Percentiles rank a stretch among this genome's conserved stretches.
Evolutionary conservation across 192 early-diverging fungal genomes (phyloP).

Genomic region (Coemansia sp.): DNA sequence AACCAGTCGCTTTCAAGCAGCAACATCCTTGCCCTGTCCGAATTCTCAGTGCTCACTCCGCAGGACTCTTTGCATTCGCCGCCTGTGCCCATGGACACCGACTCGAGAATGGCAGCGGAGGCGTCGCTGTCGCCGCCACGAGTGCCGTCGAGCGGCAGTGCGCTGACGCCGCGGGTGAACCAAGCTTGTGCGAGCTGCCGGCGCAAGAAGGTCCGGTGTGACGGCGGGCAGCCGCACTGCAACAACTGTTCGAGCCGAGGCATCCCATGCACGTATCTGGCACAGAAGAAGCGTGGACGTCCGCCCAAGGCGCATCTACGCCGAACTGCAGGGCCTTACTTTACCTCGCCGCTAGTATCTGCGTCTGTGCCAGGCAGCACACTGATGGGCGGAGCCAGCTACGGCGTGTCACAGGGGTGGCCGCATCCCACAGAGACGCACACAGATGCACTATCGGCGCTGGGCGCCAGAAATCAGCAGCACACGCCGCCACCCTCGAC

Average conservation of each 20-base stretch:
- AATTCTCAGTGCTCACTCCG: no score
- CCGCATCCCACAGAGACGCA: not conserved
- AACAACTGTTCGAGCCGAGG: constrained; percentile 48
- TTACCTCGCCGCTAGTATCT: not conserved
- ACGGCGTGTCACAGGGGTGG: not conserved
- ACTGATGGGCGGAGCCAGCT: not conserved
- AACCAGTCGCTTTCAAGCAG: no score
- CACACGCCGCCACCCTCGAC: not conserved
- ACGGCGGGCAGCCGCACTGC: constrained; percentile 54
- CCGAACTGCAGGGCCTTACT: not conserved
- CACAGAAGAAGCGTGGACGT: constrained; percentile 51
- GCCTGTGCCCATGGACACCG: not conserved
- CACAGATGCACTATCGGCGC: not conserved
- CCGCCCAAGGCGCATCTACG: constrained; percentile 37
- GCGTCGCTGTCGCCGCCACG: constrained; percentile 3
- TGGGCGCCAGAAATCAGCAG: not conserved
- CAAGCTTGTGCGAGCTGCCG: constrained; percentile 57
- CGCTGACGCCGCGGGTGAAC: constrained; percentile 21
- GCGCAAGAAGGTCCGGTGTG: constrained; percentile 57
- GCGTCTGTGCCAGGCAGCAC: not conserved
- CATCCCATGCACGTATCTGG: constrained; percentile 45
- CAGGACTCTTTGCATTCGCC: not conserved
- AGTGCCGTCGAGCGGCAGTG: constrained; percentile 1
- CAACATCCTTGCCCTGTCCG: no score
- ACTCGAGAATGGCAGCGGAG: constrained; percentile 1